Percentiles rank a stretch among this genome's conserved stretches.
phyloP scores from a whole-genome alignment of 2,329 filamentous ascomycete genomes.

The Paraphaeosphaeria minitans region DNA sequence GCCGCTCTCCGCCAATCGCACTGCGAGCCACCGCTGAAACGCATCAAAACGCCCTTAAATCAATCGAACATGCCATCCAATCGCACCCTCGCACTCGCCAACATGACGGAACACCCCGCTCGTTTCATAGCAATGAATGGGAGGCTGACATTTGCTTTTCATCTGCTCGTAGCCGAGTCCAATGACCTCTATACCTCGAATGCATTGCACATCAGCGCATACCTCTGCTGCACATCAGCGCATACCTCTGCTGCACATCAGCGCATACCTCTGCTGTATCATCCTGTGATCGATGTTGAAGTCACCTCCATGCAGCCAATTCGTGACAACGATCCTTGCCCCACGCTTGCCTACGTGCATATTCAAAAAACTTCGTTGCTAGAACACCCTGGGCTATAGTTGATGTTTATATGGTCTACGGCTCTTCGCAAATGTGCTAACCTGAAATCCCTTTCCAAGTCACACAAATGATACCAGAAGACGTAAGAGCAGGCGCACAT shows the following conservation, averaged over 20 bases:
- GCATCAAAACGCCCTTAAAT: slow-evolving; percentile 3
- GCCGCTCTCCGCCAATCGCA: not conserved
- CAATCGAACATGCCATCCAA: not conserved
- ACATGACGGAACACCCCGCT: not conserved
- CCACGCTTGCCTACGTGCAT: no score
- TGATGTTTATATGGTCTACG: not conserved
- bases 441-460: no score
- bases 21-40: not conserved
- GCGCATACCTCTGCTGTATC: no score
- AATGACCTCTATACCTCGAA: no score
- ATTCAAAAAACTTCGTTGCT: not conserved
- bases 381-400: not conserved
- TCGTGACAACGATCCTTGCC: no score
- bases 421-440: no score
- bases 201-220: no score
- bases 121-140: not conserved
- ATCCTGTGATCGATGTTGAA: no score
- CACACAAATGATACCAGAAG: no score
- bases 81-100: not conserved
- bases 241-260: no score
- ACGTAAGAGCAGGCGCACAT: not conserved
- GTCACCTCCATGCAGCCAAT: no score
- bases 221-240: no score
- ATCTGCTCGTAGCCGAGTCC: not conserved
- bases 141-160: not conserved